phyloP scores from a whole-genome alignment of 352 stramenopile genomes.

The Globisporangium echinulatum region DNA sequence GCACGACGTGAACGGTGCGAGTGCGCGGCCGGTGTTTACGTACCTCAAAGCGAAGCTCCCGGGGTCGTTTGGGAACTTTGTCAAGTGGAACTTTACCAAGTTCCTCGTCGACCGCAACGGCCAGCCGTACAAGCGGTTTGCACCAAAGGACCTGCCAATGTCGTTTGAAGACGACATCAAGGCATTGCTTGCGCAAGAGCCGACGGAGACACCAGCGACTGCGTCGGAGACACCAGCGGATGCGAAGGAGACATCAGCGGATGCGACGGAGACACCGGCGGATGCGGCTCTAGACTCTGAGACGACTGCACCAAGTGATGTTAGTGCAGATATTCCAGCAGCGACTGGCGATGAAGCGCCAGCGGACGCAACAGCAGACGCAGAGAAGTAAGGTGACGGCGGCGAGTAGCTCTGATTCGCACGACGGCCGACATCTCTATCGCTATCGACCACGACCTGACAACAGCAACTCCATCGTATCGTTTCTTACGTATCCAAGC shows the following conservation, averaged over 20 bases:
- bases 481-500: too few relatives aligned
- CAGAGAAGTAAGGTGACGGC: too few relatives aligned
- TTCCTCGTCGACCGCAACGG: constrained; percentile 86
- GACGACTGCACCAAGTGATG: too few relatives aligned
- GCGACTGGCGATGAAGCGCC: too few relatives aligned
- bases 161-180: constrained; percentile 74
- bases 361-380: too few relatives aligned
- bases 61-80: constrained; percentile 26
- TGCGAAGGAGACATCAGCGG: too few relatives aligned
- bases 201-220: not conserved
- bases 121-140: constrained; percentile 63
- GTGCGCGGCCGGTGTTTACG: constrained; percentile 54
- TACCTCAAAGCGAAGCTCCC: constrained; percentile 53
- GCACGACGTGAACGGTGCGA: constrained; percentile 63
- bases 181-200: not conserved
- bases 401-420: too few relatives aligned
- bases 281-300: too few relatives aligned
- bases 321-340: too few relatives aligned
- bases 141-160: constrained; percentile 51
- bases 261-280: too few relatives aligned
- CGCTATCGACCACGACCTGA: not conserved
- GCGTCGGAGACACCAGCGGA: too few relatives aligned
- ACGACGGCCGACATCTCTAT: not conserved
- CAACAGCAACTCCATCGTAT: too few relatives aligned
- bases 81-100: constrained; percentile 90